These are phyloP conservation scores for Perkinsus olseni DNA, from an alignment of 169 alveolate genomes.

Conservation along the genomic window DNA sequence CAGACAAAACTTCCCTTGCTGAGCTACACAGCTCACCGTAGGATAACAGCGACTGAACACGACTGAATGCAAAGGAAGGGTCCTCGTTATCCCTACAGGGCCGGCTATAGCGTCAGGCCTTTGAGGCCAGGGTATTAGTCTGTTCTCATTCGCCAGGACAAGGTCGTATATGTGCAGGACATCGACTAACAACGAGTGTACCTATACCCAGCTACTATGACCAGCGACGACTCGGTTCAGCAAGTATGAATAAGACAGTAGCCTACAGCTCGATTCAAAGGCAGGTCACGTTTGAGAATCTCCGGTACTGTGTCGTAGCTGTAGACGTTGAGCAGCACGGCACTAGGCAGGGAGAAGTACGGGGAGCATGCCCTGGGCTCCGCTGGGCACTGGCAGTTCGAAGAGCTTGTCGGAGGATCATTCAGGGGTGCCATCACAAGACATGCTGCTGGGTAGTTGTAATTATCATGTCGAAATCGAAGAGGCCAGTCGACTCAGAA, in stretches of 20 bases:
- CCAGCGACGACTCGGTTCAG: no score
- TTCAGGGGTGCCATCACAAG: neutral
- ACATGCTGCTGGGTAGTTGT: neutral
- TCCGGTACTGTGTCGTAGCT: neutral
- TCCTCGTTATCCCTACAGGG: neutral
- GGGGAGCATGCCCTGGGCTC: neutral
- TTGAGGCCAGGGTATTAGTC: neutral
- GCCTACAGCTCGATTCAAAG: neutral
- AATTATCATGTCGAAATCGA: no score
- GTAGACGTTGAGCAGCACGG: neutral
- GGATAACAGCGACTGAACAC: neutral
- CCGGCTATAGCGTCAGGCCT: neutral
- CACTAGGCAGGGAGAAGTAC: neutral
- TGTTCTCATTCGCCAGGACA: neutral
- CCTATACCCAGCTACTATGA: neutral
- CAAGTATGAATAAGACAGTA: no score
- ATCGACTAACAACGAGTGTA: neutral
- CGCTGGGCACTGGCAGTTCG: neutral
- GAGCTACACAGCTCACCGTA: neutral
- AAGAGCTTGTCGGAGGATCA: neutral
- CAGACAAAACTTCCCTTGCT: neutral
- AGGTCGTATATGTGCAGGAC: neutral
- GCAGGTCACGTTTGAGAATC: neutral
- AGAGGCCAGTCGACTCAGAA: no score
- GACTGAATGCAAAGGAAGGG: neutral